Evolutionary conservation across 2,329 filamentous ascomycete genomes (phyloP), one percentile per base, ranked within the genome.

Genomic region (Phoma sp.): DNA sequence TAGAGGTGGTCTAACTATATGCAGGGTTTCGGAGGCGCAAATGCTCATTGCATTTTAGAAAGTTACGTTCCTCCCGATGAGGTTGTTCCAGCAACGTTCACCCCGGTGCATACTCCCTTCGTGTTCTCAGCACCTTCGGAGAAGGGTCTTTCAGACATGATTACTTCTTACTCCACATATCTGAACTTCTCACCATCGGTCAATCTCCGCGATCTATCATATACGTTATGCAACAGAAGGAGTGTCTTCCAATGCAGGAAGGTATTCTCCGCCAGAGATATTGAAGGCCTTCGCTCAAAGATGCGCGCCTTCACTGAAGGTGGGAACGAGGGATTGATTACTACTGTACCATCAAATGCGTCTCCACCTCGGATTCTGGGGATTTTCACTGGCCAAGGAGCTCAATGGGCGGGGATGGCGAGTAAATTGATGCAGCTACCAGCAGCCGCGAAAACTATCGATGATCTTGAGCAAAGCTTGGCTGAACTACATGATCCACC

Each of bases 321-420:
- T 2, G 0, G 4, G 17, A 5, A 14, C 4, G 5, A 4, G 2
- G 26, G 38, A 10, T 25, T 6, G 7, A 10, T 29, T 9, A n/a
- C 25, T 3, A 6, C 11, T 12, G 20, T 6, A 17, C 2, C 39
- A 14, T 1, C 6, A 1, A 59, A 5, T 14, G 14, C 43, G 5
- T 15, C 15, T 3, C 18, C 23, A 4, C 12, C 12, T 4, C 37
- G 28, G 1, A 43, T 53, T 9, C 23, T 57, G 3, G 55, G 55
- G 1, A 51, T 70, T 9, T 72, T 68, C 42, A 70, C 67, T 6
- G 68, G 68, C 5, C 68, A 72, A 45, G 67, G 67, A 20, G 67
- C 66, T 2, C 68, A 72, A 30, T 72, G 64, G 63, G n/a, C 34
- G 2, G 39, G 34, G 11, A 71, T 72, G 66, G 67, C 59, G 5